Evolutionary conservation across 441 rosid genomes (phyloP).

Genomic region (Pelargonium myrrhifolium): DNA sequence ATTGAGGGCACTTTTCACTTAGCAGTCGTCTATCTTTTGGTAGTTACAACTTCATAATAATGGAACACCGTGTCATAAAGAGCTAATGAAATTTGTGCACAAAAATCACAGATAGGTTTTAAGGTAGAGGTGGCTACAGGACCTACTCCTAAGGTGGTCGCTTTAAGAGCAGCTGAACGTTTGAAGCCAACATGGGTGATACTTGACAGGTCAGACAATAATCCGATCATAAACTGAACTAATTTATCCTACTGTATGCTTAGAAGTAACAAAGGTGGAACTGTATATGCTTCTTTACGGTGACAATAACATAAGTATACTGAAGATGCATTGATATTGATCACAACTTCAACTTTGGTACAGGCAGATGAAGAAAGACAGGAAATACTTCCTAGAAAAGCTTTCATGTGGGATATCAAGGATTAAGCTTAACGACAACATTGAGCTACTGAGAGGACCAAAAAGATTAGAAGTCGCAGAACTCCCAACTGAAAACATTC

Average conservation of each 20-base stretch:
- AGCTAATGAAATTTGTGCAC: slow-evolving; percentile 7
- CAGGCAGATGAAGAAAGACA: slow-evolving; percentile 54
- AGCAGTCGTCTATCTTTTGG: background rate
- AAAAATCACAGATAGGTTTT: slow-evolving; percentile 38
- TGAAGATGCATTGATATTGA: background rate
- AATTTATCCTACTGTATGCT: too few relatives aligned
- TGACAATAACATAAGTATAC: too few relatives aligned
- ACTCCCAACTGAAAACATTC: slow-evolving; percentile 5
- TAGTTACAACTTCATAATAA: background rate
- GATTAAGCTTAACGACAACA: slow-evolving; percentile 35
- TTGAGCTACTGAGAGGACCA: slow-evolving; percentile 35
- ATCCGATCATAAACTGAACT: background rate
- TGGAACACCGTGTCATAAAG: background rate
- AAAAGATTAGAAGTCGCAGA: slow-evolving; percentile 10
- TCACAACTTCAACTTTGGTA: background rate
- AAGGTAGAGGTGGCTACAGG: slow-evolving; percentile 37
- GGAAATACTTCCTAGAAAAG: slow-evolving; percentile 37
- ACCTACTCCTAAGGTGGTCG: slow-evolving; percentile 30
- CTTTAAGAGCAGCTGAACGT: slow-evolving; percentile 31
- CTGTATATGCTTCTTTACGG: too few relatives aligned
- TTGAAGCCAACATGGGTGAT: slow-evolving; percentile 30
- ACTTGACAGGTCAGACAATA: slow-evolving; percentile 45
- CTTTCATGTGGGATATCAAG: slow-evolving; percentile 42
- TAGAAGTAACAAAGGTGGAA: too few relatives aligned
- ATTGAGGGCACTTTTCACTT: background rate